Evolutionary conservation across 345 rosid species (phyloP).

Genomic region (Bretschneidera sinensis): DNA sequence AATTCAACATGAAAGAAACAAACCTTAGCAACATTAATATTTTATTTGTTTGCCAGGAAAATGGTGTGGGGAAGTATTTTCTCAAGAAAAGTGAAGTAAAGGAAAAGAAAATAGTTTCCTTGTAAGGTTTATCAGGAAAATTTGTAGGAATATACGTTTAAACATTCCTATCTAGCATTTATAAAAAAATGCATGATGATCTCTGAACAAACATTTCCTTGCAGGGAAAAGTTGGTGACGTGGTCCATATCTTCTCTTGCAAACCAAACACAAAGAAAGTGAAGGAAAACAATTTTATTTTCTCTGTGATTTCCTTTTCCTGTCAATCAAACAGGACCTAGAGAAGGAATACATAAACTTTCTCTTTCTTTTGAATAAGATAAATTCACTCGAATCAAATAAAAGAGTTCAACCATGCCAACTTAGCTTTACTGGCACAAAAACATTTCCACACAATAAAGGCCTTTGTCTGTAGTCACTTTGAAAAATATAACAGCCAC

Average conservation of each 20-base stretch:
- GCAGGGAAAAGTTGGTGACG: too few relatives aligned
- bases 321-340: neutral
- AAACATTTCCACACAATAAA: neutral
- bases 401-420: too few relatives aligned
- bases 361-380: neutral
- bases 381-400: too few relatives aligned
- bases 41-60: neutral
- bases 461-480: neutral
- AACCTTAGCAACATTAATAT: neutral
- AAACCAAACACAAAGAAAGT: too few relatives aligned
- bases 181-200: neutral
- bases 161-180: neutral
- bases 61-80: too few relatives aligned
- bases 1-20: too few relatives aligned
- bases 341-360: neutral
- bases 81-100: too few relatives aligned
- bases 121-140: neutral
- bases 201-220: too few relatives aligned
- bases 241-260: too few relatives aligned
- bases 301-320: neutral
- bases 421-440: too few relatives aligned
- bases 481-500: too few relatives aligned
- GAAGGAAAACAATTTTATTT: too few relatives aligned
- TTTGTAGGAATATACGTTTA: neutral
- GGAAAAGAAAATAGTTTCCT: neutral